Base-by-base conservation (phyloP, 2,329 filamentous ascomycete genomes). In the Podosphaera fusca region DNA sequence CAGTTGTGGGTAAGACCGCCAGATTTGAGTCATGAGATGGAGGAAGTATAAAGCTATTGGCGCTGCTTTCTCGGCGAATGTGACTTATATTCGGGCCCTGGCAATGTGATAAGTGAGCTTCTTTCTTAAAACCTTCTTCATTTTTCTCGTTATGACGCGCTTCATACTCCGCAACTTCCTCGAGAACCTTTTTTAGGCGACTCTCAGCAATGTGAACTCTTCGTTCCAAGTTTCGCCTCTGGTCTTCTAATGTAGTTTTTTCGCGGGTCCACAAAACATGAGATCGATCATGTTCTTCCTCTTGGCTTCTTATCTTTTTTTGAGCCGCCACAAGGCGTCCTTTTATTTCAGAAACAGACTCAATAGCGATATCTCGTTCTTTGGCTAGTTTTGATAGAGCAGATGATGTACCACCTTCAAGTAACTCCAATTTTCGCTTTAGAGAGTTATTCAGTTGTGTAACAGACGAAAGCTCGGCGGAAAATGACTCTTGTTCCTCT, bases 151-250 rank as follows among this genome's bases (percentile, higher is more conserved):
- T 72, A 53, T 78, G 76, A 2, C 73, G 73, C 49, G 75, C 75
- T 63, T 88, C 81, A 58, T 80, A 80, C 2, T 78, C 75, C n/a
- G 81, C 81, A 55, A 98, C 79, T 69, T 96, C 92, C 42, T 90
- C 87, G 50, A 98, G 74, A 9, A 98, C 78, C 9, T 79, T 76
- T 67, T 90, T 92, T 57, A 98, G 70, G 42, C 90, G 82, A 35
- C 78, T 85, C 70, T 98, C 92, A 1, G 88, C 85, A n/a, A 95
- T 77, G 67, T 96, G 89, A 12, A 95, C 72, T 63, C 85, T 87
- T 58, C 86, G 81, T 69, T 98, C 90, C 59, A 87, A 76, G 57
- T 79, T 84, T 57, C 89, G 81, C 64, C 81, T 84, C 67, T 94
- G 88, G 52, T 84, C 81, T 10, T 89, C 83, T 88, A 89, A 96